Percentiles rank a stretch among this genome's conserved stretches.
phyloP scores from a whole-genome alignment of 495 filamentous ascomycete species.

The Glonium stellatum region DNA sequence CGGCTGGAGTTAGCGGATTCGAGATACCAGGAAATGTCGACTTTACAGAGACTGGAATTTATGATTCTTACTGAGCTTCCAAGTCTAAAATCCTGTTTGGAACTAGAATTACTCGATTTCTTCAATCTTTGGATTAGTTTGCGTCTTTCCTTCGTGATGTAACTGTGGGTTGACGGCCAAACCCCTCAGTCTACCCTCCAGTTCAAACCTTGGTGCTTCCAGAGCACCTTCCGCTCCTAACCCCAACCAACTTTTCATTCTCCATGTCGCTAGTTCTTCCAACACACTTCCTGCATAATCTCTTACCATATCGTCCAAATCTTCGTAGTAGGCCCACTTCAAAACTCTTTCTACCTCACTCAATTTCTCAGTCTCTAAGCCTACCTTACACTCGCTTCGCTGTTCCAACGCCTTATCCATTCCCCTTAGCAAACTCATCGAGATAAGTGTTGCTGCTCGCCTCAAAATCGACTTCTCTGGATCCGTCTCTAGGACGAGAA shows the following conservation, averaged over 20 bases:
- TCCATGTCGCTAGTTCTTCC: slow-evolving; percentile 67
- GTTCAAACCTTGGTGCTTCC: slow-evolving; percentile 27
- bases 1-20: not conserved
- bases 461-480: slow-evolving; percentile 64
- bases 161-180: slow-evolving; percentile 17
- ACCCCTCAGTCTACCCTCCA: slow-evolving; percentile 35
- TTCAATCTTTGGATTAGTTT: slow-evolving; percentile 40
- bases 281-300: slow-evolving; percentile 63
- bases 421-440: slow-evolving; percentile 60
- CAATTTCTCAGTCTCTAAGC: slow-evolving; percentile 54
- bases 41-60: not conserved
- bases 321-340: slow-evolving; percentile 57
- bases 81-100: not conserved
- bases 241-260: slow-evolving; percentile 50
- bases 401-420: slow-evolving; percentile 52
- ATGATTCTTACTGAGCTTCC: not conserved
- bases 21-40: not conserved
- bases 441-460: slow-evolving; percentile 61
- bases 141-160: not conserved
- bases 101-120: slow-evolving; percentile 45
- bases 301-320: slow-evolving; percentile 65
- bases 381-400: slow-evolving; percentile 50
- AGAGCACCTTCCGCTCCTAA: slow-evolving; percentile 32
- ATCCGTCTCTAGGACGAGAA: slow-evolving; percentile 58
- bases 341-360: slow-evolving; percentile 58